A percentile compares a stretch with the other conserved stretches of the same genome.
Conservation (phyloP, 2,329 filamentous ascomycete species). For the Aspergillus brunneoviolaceus region DNA sequence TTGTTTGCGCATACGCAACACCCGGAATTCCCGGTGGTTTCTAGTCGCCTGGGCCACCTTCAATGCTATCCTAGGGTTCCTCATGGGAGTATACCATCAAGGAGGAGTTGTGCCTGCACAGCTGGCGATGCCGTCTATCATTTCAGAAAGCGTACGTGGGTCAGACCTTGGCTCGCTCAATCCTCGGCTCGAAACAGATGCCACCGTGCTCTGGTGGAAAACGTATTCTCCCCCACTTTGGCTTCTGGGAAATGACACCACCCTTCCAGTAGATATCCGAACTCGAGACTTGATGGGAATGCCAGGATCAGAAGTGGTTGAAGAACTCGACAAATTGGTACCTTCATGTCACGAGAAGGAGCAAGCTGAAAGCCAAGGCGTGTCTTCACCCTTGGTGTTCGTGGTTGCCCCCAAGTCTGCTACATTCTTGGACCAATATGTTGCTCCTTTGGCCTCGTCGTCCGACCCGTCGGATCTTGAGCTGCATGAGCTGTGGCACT, state of each 20-base stretch:
- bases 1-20: constrained; percentile 45
- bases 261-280: constrained; percentile 32
- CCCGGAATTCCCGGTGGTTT: constrained; percentile 40
- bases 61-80: constrained; percentile 48
- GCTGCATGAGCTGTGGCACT: constrained; percentile 45
- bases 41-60: constrained; percentile 50
- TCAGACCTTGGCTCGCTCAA: constrained; percentile 6
- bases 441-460: constrained; percentile 12
- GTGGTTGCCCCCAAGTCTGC: constrained; percentile 50
- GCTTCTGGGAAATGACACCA: constrained; percentile 45
- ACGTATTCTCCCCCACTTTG: constrained; percentile 55
- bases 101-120: constrained; percentile 53
- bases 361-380: constrained; percentile 4
- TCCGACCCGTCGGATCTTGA: constrained; percentile 26
- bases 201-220: constrained; percentile 55
- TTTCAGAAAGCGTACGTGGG: constrained; percentile 28
- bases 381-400: constrained; percentile 27
- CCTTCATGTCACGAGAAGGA: constrained; percentile 29
- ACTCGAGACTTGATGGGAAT: constrained; percentile 53
- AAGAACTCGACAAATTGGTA: constrained; percentile 36
- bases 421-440: constrained; percentile 43
- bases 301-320: constrained; percentile 41
- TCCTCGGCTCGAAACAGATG: constrained; percentile 18
- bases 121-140: constrained; percentile 44
- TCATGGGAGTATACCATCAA: constrained; percentile 57